These are phyloP conservation scores for Yamadazyma takamatsuzukensis DNA, from an alignment of 805 yeast species.

Conservation along the genomic window DNA sequence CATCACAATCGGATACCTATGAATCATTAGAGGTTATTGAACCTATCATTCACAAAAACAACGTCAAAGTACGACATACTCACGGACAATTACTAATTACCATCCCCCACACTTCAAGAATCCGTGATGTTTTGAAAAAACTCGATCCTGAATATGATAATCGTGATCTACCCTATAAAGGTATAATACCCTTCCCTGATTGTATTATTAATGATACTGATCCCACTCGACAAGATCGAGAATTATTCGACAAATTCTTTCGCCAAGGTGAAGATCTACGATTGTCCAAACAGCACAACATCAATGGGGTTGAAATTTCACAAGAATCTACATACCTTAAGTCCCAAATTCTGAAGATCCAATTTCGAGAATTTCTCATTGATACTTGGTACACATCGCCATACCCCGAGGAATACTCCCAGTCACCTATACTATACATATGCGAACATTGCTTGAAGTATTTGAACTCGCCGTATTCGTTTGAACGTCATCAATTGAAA, in stretches of 20 bases:
- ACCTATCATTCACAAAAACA: too few species aligned
- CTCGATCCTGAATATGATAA: conserved; percentile 11
- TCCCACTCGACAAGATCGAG: conserved; percentile 53
- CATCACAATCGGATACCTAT: too few species aligned
- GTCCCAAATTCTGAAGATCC: conserved; percentile 55
- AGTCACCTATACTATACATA: conserved; percentile 58
- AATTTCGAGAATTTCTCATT: conserved; percentile 68
- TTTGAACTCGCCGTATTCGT: conserved; percentile 63
- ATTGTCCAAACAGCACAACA: conserved; percentile 3
- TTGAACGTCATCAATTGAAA: conserved; percentile 68
- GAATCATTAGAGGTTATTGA: too few species aligned
- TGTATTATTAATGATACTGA: conserved; percentile 58
- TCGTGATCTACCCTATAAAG: conserved; percentile 58
- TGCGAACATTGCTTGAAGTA: conserved; percentile 86
- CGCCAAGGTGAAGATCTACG: conserved; percentile 38
- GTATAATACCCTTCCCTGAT: conserved; percentile 56
- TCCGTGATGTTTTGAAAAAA: conserved; percentile 5
- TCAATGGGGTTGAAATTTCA: background rate
- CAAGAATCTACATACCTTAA: conserved; percentile 6
- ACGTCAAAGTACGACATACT: too few species aligned
- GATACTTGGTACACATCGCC: conserved; percentile 94
- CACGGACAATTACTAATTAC: too few species aligned
- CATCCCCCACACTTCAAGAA: too few species aligned
- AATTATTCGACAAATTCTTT: conserved; percentile 42
- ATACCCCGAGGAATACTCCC: conserved; percentile 81